Conservation (phyloP, 2,329 filamentous ascomycete genomes). For the Parastagonospora nodorum region DNA sequence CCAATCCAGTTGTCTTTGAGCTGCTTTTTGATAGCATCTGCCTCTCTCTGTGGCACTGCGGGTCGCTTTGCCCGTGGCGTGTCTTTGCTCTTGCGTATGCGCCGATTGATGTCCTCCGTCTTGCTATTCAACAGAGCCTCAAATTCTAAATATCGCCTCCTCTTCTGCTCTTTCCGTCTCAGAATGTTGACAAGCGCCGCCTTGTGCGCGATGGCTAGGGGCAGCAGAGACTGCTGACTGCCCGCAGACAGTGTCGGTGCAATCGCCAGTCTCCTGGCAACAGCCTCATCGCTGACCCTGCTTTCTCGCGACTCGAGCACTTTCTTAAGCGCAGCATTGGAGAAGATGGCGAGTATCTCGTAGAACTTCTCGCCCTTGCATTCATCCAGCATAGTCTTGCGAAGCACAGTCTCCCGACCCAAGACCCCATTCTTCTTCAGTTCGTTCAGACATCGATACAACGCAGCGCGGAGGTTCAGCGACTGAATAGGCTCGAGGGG, state of each 20-base stretch:
- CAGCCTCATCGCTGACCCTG: slow-evolving; percentile 10
- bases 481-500: slow-evolving; percentile 89
- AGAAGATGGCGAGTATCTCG: slow-evolving; percentile 83
- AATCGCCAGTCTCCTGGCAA: slow-evolving; percentile 60
- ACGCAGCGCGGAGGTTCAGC: slow-evolving; percentile 81
- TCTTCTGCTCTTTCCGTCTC: slow-evolving; percentile 63
- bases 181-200: slow-evolving; percentile 66
- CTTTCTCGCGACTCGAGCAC: slow-evolving; percentile 60
- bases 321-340: slow-evolving; percentile 79
- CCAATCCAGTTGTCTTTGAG: slow-evolving; percentile 80
- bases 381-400: slow-evolving; percentile 96
- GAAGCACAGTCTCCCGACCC: slow-evolving; percentile 76
- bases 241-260: slow-evolving; percentile 36
- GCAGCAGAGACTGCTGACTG: slow-evolving; percentile 56
- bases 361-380: slow-evolving; percentile 91
- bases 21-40: slow-evolving; percentile 58
- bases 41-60: slow-evolving; percentile 39
- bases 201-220: slow-evolving; percentile 75
- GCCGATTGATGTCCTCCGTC: slow-evolving; percentile 60
- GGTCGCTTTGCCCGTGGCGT: slow-evolving; percentile 29
- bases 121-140: slow-evolving; percentile 68
- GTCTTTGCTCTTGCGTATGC: slow-evolving; percentile 52
- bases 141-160: slow-evolving; percentile 66
- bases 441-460: slow-evolving; percentile 80
- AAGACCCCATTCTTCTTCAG: slow-evolving; percentile 86